Evolutionary conservation across 169 alveolate genomes (phyloP).

Genomic region (Cytauxzoon felis): DNA sequence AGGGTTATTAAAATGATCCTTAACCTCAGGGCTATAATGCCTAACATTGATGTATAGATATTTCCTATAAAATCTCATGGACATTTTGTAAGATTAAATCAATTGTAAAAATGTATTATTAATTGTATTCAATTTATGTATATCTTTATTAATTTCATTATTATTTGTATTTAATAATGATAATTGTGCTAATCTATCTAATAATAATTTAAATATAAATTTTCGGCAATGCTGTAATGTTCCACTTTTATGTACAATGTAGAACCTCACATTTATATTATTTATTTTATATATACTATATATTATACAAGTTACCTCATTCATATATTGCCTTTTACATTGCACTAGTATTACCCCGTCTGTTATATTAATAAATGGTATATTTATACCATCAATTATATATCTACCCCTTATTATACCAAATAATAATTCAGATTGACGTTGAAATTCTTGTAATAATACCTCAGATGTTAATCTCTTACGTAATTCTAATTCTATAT

Average conservation of each 20-base stretch:
- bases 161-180: too few relatives aligned
- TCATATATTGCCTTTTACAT: slow-evolving; percentile 26
- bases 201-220: slow-evolving; percentile 20
- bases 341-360: slow-evolving; percentile 46
- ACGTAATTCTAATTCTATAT: neutral
- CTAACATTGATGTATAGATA: too few relatives aligned
- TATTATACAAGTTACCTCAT: slow-evolving; percentile 31
- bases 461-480: slow-evolving; percentile 18
- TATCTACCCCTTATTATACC: slow-evolving; percentile 42
- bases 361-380: slow-evolving; percentile 12
- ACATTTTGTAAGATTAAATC: too few relatives aligned
- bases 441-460: slow-evolving; percentile 16
- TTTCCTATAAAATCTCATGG: too few relatives aligned
- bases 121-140: too few relatives aligned
- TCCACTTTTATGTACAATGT: slow-evolving; percentile 41
- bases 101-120: too few relatives aligned
- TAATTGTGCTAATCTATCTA: slow-evolving; percentile 40
- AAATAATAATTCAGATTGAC: slow-evolving; percentile 19
- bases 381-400: slow-evolving; percentile 31
- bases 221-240: slow-evolving; percentile 55
- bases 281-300: slow-evolving; percentile 20
- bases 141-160: too few relatives aligned
- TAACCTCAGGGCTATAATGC: slow-evolving; percentile 80
- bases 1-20: slow-evolving; percentile 90
- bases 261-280: slow-evolving; percentile 32